Conservation (phyloP, 108 stramenopile genomes). For the Nitzschia palea region DNA sequence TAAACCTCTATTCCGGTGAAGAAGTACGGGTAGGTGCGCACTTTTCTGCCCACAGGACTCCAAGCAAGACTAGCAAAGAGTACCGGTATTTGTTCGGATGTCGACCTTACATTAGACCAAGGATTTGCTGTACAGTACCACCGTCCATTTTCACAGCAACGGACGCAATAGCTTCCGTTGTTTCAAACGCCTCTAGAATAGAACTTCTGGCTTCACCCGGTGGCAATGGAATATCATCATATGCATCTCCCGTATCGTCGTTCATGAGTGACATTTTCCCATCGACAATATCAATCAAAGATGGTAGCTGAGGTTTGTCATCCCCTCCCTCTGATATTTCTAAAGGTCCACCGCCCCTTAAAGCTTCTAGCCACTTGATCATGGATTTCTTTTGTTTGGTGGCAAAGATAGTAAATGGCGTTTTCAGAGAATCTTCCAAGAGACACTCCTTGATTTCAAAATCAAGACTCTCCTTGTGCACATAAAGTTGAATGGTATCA, state of each 20-base stretch:
- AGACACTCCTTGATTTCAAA: slow-evolving; percentile 15
- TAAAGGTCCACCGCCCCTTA: neutral
- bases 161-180: slow-evolving; percentile 9
- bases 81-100: too few species aligned
- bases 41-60: too few species aligned
- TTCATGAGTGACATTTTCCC: slow-evolving; percentile 16
- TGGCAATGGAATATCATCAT: slow-evolving; percentile 19
- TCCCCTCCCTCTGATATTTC: neutral
- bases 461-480: slow-evolving; percentile 2
- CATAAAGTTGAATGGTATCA: slow-evolving; percentile 28
- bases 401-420: slow-evolving; percentile 27
- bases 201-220: slow-evolving; percentile 3
- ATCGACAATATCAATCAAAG: slow-evolving; percentile 21
- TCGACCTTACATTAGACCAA: too few species aligned
- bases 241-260: slow-evolving; percentile 28
- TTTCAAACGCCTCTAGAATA: slow-evolving; percentile 15
- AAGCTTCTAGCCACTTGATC: slow-evolving; percentile 30
- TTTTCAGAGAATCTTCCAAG: slow-evolving; percentile 34
- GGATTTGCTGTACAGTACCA: neutral
- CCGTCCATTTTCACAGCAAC: slow-evolving; percentile 8
- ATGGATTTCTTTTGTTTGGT: slow-evolving; percentile 34
- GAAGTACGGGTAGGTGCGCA: too few species aligned
- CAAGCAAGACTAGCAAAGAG: too few species aligned
- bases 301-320: neutral
- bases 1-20: too few species aligned